Evolutionary conservation across 345 rosid species (phyloP).

Genomic region (Gossypium ekmanianum): DNA sequence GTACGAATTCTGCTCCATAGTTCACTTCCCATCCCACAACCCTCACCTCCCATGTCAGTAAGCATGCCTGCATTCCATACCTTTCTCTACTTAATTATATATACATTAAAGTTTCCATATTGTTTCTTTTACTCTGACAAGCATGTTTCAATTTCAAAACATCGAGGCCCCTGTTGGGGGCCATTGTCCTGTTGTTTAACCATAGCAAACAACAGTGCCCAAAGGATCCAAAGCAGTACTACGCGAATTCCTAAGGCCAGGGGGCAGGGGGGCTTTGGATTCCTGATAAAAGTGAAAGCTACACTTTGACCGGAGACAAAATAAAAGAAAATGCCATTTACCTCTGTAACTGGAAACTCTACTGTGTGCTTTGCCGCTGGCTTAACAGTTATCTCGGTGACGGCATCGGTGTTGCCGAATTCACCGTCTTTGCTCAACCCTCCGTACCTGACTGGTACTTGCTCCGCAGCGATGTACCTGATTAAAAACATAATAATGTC

Average conservation of each 20-base stretch:
- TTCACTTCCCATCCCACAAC: slow-evolving; percentile 78
- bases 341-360: slow-evolving; percentile 71
- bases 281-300: not conserved
- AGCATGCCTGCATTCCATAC: slow-evolving; percentile 33
- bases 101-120: too few relatives aligned
- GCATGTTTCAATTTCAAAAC: too few relatives aligned
- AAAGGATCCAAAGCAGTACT: slow-evolving; percentile 7
- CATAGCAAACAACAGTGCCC: not conserved
- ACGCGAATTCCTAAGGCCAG: not conserved
- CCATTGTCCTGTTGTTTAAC: too few relatives aligned
- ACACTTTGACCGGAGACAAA: not conserved
- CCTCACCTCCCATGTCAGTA: slow-evolving; percentile 66
- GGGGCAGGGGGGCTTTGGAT: not conserved
- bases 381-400: slow-evolving; percentile 52
- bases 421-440: slow-evolving; percentile 60
- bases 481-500: not conserved
- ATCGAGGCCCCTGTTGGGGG: too few relatives aligned
- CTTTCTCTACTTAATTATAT: too few relatives aligned
- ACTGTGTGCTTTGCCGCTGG: slow-evolving; percentile 62
- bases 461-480: slow-evolving; percentile 67
- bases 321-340: not conserved
- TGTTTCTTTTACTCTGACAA: too few relatives aligned
- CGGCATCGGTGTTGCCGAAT: slow-evolving; percentile 43
- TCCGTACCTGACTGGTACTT: slow-evolving; percentile 59
- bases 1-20: slow-evolving; percentile 77